These are phyloP conservation scores for Glarea lozoyensis DNA, from an alignment of 495 filamentous ascomycete species.

Conservation along the genomic window DNA sequence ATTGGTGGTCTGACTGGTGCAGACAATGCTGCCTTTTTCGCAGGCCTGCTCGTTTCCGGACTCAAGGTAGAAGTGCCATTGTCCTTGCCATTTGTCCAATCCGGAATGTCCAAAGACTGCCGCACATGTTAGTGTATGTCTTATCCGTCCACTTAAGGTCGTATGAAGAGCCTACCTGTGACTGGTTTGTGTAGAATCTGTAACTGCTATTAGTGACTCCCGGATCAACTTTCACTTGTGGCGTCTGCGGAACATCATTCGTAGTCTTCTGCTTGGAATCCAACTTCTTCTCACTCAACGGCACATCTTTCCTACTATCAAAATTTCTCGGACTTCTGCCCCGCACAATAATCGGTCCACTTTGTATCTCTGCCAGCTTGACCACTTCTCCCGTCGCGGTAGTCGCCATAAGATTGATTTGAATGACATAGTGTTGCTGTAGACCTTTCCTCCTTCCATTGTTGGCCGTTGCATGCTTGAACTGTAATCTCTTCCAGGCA, in stretches of 20 bases:
- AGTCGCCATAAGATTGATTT: constrained; percentile 52
- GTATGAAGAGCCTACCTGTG: constrained; percentile 12
- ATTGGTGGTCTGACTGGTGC: constrained; percentile 20
- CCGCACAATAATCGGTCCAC: constrained; percentile 59
- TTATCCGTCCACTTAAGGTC: no score
- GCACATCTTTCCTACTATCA: constrained; percentile 57
- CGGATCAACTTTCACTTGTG: constrained; percentile 18
- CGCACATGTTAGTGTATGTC: constrained; percentile 1
- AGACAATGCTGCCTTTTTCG: constrained; percentile 20
- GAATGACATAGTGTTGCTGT: constrained; percentile 63
- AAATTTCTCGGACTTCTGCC: constrained; percentile 62
- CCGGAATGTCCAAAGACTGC: constrained; percentile 19
- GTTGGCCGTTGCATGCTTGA: constrained; percentile 85
- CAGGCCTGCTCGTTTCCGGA: constrained; percentile 3
- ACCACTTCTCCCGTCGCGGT: constrained; percentile 48
- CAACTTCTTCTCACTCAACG: constrained; percentile 39
- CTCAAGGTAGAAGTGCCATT: background rate
- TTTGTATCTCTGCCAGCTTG: constrained; percentile 52
- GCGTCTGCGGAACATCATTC: constrained; percentile 9
- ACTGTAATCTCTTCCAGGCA: constrained; percentile 86
- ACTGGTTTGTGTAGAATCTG: constrained; percentile 15
- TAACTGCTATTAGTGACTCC: constrained; percentile 14
- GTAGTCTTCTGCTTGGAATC: constrained; percentile 22
- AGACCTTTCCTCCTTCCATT: constrained; percentile 64
- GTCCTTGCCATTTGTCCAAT: constrained; percentile 11